Base-by-base conservation (phyloP, 345 rosid species). In the Boechera retrofracta region DNA sequence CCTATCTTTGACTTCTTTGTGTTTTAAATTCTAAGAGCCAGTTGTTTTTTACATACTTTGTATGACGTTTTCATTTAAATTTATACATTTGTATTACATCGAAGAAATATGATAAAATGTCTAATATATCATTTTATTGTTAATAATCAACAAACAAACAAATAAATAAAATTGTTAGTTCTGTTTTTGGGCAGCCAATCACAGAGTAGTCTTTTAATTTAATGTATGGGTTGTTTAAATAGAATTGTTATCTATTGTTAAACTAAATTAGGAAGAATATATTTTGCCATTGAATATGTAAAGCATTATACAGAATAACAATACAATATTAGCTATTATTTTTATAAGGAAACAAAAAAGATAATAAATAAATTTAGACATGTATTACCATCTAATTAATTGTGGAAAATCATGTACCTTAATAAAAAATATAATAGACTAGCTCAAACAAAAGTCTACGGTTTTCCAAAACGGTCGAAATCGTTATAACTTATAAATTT, bases 401-500 rank as follows among this genome's bases (percentile, higher is more conserved):
- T 36, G 31, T 69, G 48, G 63, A 58, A 18, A 10, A 10, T 18
- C 18, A 33, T 71, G 48, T 47, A 45, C 15, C 36, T 60, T 1
- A 31, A 5, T 4, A 29, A 44, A 44, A 18, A 21, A 51, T n/a
- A n/a, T n/a, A n/a, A n/a, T n/a, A n/a, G n/a, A 54, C 21, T 2
- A 35, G 16, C 51, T 45, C 52, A 54, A 63, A 70, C 48, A 70
- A 69, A 69, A 70, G 66, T 55, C 71, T 26, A 77, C 75, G 77
- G 55, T 77, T 77, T 31, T 33, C 13, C 24, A 28, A 72, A 57
- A 67, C 44, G 81, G 63, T 47, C 72, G 67, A 53, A 71, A 53
- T 62, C 70, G 76, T 77, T 77, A 29, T 26, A 66, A 56, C 72
- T 55, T 57, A 55, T 9, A 54, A 49, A 36, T 61, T 72, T 31